Conservation (phyloP, 1,139 yeast species). For the Tardiomyces blankii region DNA sequence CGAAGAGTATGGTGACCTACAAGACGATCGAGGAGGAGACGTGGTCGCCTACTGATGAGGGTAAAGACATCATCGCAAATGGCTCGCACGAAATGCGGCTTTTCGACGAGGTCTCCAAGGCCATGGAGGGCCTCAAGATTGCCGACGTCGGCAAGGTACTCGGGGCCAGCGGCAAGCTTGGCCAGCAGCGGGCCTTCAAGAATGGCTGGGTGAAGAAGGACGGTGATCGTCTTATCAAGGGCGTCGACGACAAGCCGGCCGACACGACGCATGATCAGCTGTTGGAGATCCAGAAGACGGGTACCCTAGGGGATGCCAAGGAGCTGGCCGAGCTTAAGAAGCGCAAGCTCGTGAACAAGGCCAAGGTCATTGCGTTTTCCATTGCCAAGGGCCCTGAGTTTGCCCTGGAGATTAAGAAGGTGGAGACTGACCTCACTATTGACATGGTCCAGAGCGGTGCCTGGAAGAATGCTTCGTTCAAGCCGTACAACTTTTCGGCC, state of each 20-base stretch:
- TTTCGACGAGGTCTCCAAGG: constrained; percentile 60
- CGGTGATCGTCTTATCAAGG: constrained; percentile 64
- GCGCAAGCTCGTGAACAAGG: constrained; percentile 70
- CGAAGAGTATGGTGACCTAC: constrained; percentile 72
- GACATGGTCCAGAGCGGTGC: constrained; percentile 73
- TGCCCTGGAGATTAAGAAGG: constrained; percentile 63
- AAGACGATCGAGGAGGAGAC: constrained; percentile 63
- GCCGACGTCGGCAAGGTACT: constrained; percentile 66
- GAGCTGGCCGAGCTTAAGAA: constrained; percentile 80
- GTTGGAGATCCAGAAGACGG: constrained; percentile 44
- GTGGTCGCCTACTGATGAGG: constrained; percentile 75
- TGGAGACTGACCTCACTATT: constrained; percentile 88
- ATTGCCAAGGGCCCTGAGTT: constrained; percentile 77
- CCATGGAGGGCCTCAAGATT: constrained; percentile 72
- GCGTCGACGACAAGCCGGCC: constrained; percentile 36
- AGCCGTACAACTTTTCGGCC: constrained; percentile 91
- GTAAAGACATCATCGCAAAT: constrained; percentile 57
- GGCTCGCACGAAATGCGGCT: constrained; percentile 91
- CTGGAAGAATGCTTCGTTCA: constrained; percentile 79
- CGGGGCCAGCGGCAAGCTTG: constrained; percentile 79
- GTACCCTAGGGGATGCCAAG: constrained; percentile 44
- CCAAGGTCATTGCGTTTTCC: constrained; percentile 65
- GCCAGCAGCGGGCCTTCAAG: constrained; percentile 97
- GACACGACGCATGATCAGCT: constrained; percentile 64
- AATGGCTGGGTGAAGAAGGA: constrained; percentile 92